Evolutionary conservation across 306 rosid genomes (phyloP), one percentile per base, ranked within the genome.

Genomic region (Medicago lupulina): DNA sequence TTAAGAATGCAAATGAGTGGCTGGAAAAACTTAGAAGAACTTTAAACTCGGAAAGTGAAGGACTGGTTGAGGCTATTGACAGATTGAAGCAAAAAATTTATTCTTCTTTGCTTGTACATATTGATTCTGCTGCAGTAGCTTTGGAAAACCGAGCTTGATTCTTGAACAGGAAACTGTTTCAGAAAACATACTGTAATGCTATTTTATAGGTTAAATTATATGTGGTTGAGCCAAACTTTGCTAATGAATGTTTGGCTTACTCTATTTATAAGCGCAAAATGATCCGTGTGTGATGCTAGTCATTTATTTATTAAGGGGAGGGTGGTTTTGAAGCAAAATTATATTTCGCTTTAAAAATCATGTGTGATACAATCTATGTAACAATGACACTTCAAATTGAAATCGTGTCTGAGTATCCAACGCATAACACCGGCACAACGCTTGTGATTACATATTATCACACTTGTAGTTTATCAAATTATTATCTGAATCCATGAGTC

Each of bases 1-100:
- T 95, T 79, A 95, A 95, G 86, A 83, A 83, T 50, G 91, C 96
- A 66, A 90, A 89, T n/a, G 96, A 89, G 78, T 95, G 97, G 97
- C 83, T 95, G 85, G 99, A 95, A 17, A 90, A 84, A 62, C 79
- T 90, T 17, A 82, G 82, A 76, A 79, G 69, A 63, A 83, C 77
- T 54, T 73, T 82, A 28, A 79, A 73, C 83, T 53, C 87, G 7
- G 90, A 70, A 34, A 84, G 69, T 67, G 87, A 70, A 21, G 86
- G 62, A 34, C 34, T 81, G 73, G 50, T 62, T 34, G 93, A 87
- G 86, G 84, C 85, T 6, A 43, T 95, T 50, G 92, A 89, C 25
- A 79, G 85, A 78, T 63, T 95, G 85, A 92, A 95, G 85, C 80
- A 89, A 70, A 92, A 92, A 77, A 85, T 89, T 25, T 95, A 86